Evolutionary conservation across 1,139 yeast species (phyloP).

Genomic region (Taphrina wiesneri): DNA sequence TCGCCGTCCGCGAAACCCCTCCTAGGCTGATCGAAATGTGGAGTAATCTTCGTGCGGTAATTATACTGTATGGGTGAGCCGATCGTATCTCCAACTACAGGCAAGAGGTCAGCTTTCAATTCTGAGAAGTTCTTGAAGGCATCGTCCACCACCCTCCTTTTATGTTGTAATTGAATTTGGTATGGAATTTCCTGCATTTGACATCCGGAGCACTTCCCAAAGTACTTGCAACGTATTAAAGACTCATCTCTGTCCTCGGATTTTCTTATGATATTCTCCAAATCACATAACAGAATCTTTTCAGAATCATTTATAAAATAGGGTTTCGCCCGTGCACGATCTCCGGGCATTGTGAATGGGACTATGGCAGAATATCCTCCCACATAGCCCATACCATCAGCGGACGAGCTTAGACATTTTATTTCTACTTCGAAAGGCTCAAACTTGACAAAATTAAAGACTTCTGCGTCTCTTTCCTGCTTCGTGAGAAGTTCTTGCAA

Average conservation of each 20-base stretch:
- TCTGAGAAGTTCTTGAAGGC: conserved; percentile 79
- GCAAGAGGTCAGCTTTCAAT: conserved; percentile 51
- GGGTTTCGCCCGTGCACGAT: conserved; percentile 64
- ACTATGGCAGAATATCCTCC: conserved; percentile 54
- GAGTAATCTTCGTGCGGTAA: conserved; percentile 90
- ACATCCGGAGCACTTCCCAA: conserved; percentile 85
- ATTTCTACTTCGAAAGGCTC: conserved; percentile 61
- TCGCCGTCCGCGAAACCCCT: conserved; percentile 46
- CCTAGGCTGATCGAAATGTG: conserved; percentile 87
- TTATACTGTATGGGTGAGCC: conserved; percentile 74
- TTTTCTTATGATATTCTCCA: conserved; percentile 55
- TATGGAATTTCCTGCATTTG: conserved; percentile 84
- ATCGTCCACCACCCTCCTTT: conserved; percentile 70
- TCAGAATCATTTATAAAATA: conserved; percentile 46
- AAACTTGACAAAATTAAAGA: conserved; percentile 45
- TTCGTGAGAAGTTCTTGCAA: conserved; percentile 54
- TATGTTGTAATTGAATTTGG: conserved; percentile 67
- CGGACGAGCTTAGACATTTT: conserved; percentile 56
- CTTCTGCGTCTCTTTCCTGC: conserved; percentile 53
- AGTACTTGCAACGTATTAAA: conserved; percentile 67
- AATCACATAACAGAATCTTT: conserved; percentile 58
- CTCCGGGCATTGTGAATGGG: conserved; percentile 90
- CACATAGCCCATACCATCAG: conserved; percentile 48
- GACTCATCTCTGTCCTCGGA: conserved; percentile 58
- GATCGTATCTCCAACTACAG: conserved; percentile 65